Evolutionary conservation across 257 asterid genomes (phyloP).

Genomic region (Nemophila menziesii): DNA sequence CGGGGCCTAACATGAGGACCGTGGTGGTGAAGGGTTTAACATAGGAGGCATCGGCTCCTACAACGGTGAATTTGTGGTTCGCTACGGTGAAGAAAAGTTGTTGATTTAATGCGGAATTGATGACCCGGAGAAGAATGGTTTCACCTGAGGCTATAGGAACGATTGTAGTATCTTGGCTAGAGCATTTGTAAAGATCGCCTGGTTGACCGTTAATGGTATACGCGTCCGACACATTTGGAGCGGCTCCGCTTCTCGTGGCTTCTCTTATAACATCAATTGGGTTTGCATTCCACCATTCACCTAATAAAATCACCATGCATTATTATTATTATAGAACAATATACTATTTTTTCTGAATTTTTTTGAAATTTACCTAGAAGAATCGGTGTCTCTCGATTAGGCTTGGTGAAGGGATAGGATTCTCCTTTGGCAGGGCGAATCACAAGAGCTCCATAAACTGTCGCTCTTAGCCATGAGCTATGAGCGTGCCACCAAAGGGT

Average conservation of each 20-base stretch:
- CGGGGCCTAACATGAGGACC: slow-evolving; percentile 33
- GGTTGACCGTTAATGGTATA: slow-evolving; percentile 36
- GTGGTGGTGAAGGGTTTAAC: slow-evolving; percentile 32
- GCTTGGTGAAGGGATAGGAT: slow-evolving; percentile 38
- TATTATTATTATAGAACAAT: background rate
- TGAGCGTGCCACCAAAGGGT: slow-evolving; percentile 30
- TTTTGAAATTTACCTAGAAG: slow-evolving; percentile 36
- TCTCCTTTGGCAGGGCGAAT: slow-evolving; percentile 39
- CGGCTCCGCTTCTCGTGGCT: slow-evolving; percentile 23
- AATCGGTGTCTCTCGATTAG: slow-evolving; percentile 47
- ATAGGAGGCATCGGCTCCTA: slow-evolving; percentile 35
- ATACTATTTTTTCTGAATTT: background rate
- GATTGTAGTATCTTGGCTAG: slow-evolving; percentile 22
- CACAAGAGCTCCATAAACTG: slow-evolving; percentile 45
- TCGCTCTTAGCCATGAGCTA: slow-evolving; percentile 25
- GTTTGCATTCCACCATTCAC: slow-evolving; percentile 33
- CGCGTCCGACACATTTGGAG: slow-evolving; percentile 32
- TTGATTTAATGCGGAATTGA: slow-evolving; percentile 35
- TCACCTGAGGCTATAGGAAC: slow-evolving; percentile 22
- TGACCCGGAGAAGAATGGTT: slow-evolving; percentile 24
- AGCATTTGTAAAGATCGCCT: slow-evolving; percentile 26
- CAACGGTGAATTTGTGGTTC: slow-evolving; percentile 34
- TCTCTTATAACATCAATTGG: slow-evolving; percentile 18
- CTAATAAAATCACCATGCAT: slow-evolving; percentile 7
- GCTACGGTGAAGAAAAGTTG: slow-evolving; percentile 34